A percentile compares a stretch with the other conserved stretches of the same genome.
phyloP scores from a whole-genome alignment of 192 early-diverging fungal genomes.

The Coemansia asiatica region DNA sequence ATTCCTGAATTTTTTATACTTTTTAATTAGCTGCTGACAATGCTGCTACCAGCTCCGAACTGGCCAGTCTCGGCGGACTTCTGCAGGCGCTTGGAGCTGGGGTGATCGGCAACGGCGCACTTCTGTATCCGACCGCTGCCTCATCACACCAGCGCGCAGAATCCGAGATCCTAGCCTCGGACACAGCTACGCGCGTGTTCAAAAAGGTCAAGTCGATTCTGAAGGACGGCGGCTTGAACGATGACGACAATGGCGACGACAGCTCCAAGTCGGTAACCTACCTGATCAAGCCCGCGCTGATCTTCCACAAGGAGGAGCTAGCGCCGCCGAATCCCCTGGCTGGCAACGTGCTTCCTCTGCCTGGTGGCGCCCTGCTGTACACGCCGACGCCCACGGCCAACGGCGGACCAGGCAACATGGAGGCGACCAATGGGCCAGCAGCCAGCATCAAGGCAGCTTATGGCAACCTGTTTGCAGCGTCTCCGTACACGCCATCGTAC shows the following conservation, averaged over 20 bases:
- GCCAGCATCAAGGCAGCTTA: slow-evolving; percentile 53
- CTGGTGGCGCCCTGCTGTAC: slow-evolving; percentile 49
- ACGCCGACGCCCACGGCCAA: slow-evolving; percentile 43
- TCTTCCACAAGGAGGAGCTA: slow-evolving; percentile 53
- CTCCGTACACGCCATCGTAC: slow-evolving; percentile 49
- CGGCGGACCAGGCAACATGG: slow-evolving; percentile 6
- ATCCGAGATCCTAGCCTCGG: slow-evolving; percentile 47
- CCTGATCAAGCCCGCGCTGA: slow-evolving; percentile 48
- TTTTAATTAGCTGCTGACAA: slow-evolving; percentile 19
- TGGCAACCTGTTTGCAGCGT: slow-evolving; percentile 46
- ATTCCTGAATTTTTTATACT: neutral
- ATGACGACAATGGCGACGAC: slow-evolving; percentile 41
- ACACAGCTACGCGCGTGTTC: slow-evolving; percentile 41
- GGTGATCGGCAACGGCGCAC: slow-evolving; percentile 46
- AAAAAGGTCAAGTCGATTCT: slow-evolving; percentile 53
- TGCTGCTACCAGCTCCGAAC: slow-evolving; percentile 28
- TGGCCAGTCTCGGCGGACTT: slow-evolving; percentile 44
- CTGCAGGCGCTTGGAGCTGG: slow-evolving; percentile 52
- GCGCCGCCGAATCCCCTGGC: slow-evolving; percentile 48
- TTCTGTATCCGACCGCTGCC: slow-evolving; percentile 35
- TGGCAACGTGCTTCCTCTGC: slow-evolving; percentile 46
- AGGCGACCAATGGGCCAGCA: slow-evolving; percentile 33
- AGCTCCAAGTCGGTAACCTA: slow-evolving; percentile 41
- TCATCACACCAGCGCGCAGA: slow-evolving; percentile 49
- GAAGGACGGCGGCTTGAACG: slow-evolving; percentile 48